phyloP scores from a whole-genome alignment of 1,284 basidiomycete genomes.

The Ustilago sp. region DNA sequence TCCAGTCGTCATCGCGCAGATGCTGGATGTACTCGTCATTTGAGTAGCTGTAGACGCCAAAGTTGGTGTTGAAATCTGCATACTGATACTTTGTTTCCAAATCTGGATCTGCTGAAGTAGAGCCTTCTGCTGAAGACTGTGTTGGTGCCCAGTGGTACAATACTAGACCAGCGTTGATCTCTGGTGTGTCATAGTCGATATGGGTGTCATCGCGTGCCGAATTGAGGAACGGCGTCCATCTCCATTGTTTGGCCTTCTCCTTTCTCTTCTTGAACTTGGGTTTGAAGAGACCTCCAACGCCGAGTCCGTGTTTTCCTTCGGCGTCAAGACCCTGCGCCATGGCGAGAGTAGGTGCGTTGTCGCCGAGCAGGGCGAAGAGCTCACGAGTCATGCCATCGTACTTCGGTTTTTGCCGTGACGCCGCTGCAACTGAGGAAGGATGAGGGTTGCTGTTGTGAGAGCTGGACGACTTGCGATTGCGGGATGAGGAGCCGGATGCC shows the following conservation, averaged over 20 bases:
- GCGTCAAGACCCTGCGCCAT: conserved; percentile 49
- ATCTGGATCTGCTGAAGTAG: conserved; percentile 22
- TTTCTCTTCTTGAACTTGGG: conserved; percentile 89
- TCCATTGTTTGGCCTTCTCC: conserved; percentile 70
- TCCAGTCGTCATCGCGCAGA: conserved; percentile 87
- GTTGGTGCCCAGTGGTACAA: conserved; percentile 64
- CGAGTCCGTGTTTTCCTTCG: conserved; percentile 49
- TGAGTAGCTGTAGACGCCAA: conserved; percentile 82
- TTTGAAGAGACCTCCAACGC: conserved; percentile 73
- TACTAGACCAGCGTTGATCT: conserved; percentile 50
- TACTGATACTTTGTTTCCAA: conserved; percentile 73
- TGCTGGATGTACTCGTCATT: conserved; percentile 88
- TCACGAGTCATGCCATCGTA: conserved; percentile 85
- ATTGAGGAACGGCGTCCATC: conserved; percentile 63
- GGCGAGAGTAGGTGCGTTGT: conserved; percentile 82
- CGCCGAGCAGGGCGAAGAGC: conserved; percentile 91
- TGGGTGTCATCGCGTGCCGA: conserved; percentile 59
- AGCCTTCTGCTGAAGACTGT: neutral
- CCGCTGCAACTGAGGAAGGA: conserved; percentile 26
- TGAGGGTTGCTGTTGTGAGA: conserved; percentile 38
- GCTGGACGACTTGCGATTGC: conserved; percentile 37
- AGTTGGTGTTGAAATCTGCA: conserved; percentile 81
- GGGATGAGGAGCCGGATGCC: conserved; percentile 36
- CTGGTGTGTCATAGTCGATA: conserved; percentile 38
- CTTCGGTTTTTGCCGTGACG: conserved; percentile 44